Conservation (phyloP, 2,329 filamentous ascomycete genomes). For the Colletotrichum ledebouriae region DNA sequence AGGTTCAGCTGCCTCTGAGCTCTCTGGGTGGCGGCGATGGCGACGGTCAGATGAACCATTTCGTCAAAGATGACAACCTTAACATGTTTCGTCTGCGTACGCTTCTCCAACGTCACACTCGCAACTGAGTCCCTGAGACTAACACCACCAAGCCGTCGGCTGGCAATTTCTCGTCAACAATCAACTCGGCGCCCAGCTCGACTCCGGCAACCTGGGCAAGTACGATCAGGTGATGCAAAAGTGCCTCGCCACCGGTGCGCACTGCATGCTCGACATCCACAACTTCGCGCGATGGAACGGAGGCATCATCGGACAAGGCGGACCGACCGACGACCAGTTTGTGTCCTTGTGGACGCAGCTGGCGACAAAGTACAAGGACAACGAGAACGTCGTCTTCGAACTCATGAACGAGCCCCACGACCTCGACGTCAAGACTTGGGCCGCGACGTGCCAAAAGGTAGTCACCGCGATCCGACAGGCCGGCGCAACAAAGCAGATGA, state of each 20-base stretch:
- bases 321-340: slow-evolving; percentile 71
- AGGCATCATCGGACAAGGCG: slow-evolving; percentile 74
- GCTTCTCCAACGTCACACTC: slow-evolving; percentile 22
- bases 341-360: slow-evolving; percentile 69
- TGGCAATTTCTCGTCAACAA: slow-evolving; percentile 73
- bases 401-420: slow-evolving; percentile 80
- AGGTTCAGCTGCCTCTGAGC: slow-evolving; percentile 52
- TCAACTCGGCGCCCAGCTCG: slow-evolving; percentile 63
- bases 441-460: slow-evolving; percentile 69
- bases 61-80: slow-evolving; percentile 62
- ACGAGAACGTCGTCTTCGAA: slow-evolving; percentile 71
- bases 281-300: slow-evolving; percentile 74
- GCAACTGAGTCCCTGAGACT: not conserved
- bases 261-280: slow-evolving; percentile 72
- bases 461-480: slow-evolving; percentile 75
- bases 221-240: slow-evolving; percentile 70
- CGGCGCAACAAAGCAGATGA: slow-evolving; percentile 73
- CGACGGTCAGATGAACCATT: slow-evolving; percentile 69
- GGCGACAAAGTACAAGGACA: slow-evolving; percentile 68
- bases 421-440: slow-evolving; percentile 69
- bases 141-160: slow-evolving; percentile 55
- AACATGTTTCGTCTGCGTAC: slow-evolving; percentile 64
- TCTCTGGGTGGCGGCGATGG: slow-evolving; percentile 54
- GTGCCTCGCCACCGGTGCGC: slow-evolving; percentile 68
- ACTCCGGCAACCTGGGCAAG: slow-evolving; percentile 60